Evolutionary conservation across 805 yeast species (phyloP), one percentile per base, ranked within the genome.

Genomic region (Schwanniomyces sp.): DNA sequence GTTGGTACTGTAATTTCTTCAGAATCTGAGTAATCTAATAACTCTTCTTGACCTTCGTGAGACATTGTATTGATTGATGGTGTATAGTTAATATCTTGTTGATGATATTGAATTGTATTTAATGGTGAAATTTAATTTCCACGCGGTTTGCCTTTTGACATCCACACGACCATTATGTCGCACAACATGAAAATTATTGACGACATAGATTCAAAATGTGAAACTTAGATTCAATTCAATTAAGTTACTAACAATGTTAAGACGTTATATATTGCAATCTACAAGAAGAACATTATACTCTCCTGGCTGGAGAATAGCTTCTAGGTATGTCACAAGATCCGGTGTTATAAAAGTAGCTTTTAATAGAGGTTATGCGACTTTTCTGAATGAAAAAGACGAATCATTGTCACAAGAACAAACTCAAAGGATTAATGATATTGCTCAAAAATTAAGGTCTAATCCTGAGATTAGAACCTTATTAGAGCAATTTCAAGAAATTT

Each of bases 31-130:
- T 94, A 94, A 72, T 94, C 99, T 75, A 94, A 85, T 69, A 94
- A 84, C 81, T 94, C 99, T 88, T 94, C 99, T 87, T 92, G 98
- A 66, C 94, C 95, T 81, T 88, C 95, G 86, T 88, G 88, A 48
- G 96, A 89, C 96, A 89, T 88, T 37, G 26, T 45, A 34, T 45
- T 43, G 43, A 46, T 44, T 48, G 48, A 48, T 43, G 32, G 38
- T 29, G 32, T 28, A 37, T 41, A 34, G 10, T 27, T 30, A 40
- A 38, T 14, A 32, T 32, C 8, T 32, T 12, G 10, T 14, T 32
- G 21, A 26, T 11, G 21, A 32, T 32, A 32, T 16, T 32, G 9
- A 16, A 14, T 32, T 32, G 9, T 32, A 32, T 32, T 32, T 4
- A 32, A 32, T 32, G 36, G 21, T 32, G 36, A 32, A 32, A 32